Conservation (phyloP, 139 green algal genomes). For the Chlamydomonas sp. region DNA sequence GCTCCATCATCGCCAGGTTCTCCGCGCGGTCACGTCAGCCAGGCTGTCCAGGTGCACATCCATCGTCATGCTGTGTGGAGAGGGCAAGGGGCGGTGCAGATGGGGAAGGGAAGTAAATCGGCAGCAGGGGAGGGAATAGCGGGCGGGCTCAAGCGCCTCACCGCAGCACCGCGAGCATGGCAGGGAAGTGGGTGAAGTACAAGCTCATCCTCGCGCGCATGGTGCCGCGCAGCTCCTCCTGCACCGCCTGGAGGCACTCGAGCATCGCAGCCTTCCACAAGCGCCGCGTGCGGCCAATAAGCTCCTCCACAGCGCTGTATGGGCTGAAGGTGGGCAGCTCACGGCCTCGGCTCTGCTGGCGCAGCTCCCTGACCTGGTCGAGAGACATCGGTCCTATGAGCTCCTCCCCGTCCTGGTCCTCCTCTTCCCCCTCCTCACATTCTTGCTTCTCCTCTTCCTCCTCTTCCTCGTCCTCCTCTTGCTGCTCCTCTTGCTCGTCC, state of each 20-base stretch:
- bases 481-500: too few relatives aligned
- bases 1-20: not conserved
- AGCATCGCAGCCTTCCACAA: not conserved
- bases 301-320: not conserved
- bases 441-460: too few relatives aligned
- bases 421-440: too few relatives aligned
- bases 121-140: too few relatives aligned
- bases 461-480: too few relatives aligned
- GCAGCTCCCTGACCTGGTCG: not conserved
- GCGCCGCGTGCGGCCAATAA: not conserved
- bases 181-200: not conserved
- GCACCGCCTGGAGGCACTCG: not conserved
- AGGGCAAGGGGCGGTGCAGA: too few relatives aligned
- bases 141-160: not conserved
- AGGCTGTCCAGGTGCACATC: not conserved
- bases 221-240: not conserved
- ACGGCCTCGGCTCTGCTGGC: not conserved
- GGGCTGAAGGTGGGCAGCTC: constrained; percentile 1
- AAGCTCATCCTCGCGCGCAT: not conserved
- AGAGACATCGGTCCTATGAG: not conserved
- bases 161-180: not conserved
- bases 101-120: too few relatives aligned
- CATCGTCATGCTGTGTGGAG: too few relatives aligned
- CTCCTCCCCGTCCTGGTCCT: constrained; percentile 4
- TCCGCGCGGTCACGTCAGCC: not conserved